A percentile compares a stretch with the other conserved stretches of the same genome.
Evolutionary conservation across 768 basidiomycete species (phyloP).

Genomic region (Trametes coccinea): DNA sequence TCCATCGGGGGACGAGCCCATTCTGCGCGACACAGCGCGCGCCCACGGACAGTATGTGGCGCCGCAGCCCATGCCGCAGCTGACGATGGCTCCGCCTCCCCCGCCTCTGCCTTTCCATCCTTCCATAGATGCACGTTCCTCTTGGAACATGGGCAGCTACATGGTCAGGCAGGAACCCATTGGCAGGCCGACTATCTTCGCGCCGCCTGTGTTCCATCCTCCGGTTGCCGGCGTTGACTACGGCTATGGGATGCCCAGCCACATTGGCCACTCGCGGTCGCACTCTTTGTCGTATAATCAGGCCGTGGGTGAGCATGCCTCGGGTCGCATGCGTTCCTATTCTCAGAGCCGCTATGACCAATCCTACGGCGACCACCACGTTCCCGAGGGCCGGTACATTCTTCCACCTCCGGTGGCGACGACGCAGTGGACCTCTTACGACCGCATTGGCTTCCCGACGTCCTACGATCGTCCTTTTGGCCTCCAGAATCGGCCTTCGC

Average conservation of each 20-base stretch:
- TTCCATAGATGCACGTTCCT: conserved; percentile 34
- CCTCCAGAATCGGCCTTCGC: conserved; percentile 23
- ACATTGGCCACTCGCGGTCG: conserved; percentile 51
- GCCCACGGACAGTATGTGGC: conserved; percentile 60
- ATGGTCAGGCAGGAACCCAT: conserved; percentile 19
- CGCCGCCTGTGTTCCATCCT: conserved; percentile 15
- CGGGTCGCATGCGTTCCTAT: conserved; percentile 57
- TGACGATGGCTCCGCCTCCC: conserved; percentile 50
- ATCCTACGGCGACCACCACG: conserved; percentile 46
- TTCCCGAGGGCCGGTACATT: conserved; percentile 44
- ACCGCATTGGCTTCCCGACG: conserved; percentile 35
- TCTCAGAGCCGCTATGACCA: conserved; percentile 61
- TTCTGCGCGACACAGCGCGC: conserved; percentile 55
- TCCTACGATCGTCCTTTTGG: conserved; percentile 30
- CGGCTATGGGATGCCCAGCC: conserved; percentile 25
- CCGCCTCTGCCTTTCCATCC: conserved; percentile 37
- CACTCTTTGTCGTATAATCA: conserved; percentile 57
- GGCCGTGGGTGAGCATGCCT: conserved; percentile 44
- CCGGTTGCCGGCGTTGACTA: conserved; percentile 25
- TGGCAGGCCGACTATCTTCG: conserved; percentile 1
- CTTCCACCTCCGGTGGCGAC: conserved; percentile 39
- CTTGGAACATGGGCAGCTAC: conserved; percentile 30
- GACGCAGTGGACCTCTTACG: conserved; percentile 41
- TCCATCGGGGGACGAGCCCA: conserved; percentile 76
- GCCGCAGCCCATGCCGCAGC: conserved; percentile 27